phyloP scores from a whole-genome alignment of 2,329 filamentous ascomycete species.

The Colletotrichum orchidophilum region DNA sequence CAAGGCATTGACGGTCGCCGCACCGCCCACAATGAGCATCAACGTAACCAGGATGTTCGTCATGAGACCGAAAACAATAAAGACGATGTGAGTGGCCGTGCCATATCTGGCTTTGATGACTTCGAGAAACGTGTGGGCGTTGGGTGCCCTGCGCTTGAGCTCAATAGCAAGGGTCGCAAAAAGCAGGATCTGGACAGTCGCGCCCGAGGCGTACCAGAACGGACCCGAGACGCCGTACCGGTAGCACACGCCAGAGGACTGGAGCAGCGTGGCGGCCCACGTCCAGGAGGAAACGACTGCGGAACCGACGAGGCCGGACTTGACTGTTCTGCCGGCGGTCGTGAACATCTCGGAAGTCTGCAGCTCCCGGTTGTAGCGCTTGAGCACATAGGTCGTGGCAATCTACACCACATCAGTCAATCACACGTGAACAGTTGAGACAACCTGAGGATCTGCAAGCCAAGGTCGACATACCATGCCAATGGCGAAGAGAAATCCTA shows the following conservation, averaged over 20 bases:
- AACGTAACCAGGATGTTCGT: conserved; percentile 79
- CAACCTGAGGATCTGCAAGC: too few relatives aligned
- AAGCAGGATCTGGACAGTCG: conserved; percentile 81
- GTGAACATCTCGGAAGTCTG: conserved; percentile 90
- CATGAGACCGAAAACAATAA: conserved; percentile 78
- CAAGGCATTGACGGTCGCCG: conserved; percentile 68
- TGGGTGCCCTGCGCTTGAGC: conserved; percentile 80
- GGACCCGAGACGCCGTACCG: conserved; percentile 68
- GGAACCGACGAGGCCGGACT: conserved; percentile 82
- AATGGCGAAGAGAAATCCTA: conserved; percentile 79
- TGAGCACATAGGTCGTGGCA: conserved; percentile 75
- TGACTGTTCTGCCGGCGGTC: conserved; percentile 82
- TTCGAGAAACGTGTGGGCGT: conserved; percentile 81
- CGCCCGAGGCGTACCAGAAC: conserved; percentile 65
- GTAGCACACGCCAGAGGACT: conserved; percentile 79
- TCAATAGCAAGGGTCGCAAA: conserved; percentile 89
- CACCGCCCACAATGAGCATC: conserved; percentile 84
- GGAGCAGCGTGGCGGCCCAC: conserved; percentile 80
- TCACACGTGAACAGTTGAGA: not conserved
- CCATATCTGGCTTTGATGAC: conserved; percentile 81
- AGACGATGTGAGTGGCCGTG: conserved; percentile 71
- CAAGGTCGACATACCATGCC: conserved; percentile 61
- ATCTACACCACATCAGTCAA: conserved; percentile 49
- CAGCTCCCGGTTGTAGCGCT: conserved; percentile 70
- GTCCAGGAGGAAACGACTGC: conserved; percentile 89